These are phyloP conservation scores for Dendrobium officinale DNA, from an alignment of 106 monocot genomes.

Conservation along the genomic window DNA sequence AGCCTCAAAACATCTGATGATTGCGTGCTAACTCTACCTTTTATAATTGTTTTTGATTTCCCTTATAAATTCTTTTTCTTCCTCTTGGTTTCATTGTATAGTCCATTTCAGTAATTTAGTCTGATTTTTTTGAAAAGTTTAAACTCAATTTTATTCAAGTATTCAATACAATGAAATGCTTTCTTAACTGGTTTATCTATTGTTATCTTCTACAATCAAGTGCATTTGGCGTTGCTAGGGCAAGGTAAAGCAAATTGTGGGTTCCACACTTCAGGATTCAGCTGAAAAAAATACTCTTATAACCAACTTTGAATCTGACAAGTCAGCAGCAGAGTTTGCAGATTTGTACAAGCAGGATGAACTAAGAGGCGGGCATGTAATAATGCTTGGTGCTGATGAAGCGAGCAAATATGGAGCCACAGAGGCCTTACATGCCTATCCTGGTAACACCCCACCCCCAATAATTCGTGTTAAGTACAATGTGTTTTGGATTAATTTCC, in stretches of 20 bases:
- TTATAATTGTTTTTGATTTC: not conserved
- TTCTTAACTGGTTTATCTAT: not conserved
- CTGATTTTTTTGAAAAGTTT: not conserved
- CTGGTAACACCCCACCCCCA: conserved; percentile 31
- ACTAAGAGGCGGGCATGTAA: conserved; percentile 82
- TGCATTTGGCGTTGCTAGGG: conserved; percentile 40
- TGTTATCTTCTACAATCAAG: not conserved
- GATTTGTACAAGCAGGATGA: conserved; percentile 63
- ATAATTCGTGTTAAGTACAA: no score
- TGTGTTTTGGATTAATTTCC: no score
- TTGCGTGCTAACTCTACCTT: not conserved
- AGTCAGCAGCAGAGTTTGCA: conserved; percentile 60
- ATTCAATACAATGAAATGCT: not conserved
- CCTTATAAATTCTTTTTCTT: not conserved
- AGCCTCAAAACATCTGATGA: not conserved
- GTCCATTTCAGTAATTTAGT: not conserved
- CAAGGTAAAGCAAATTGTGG: conserved; percentile 97
- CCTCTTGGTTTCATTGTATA: not conserved
- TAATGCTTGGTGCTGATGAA: conserved; percentile 83
- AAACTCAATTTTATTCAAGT: not conserved
- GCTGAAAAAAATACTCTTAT: conserved; percentile 37
- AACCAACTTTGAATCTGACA: conserved; percentile 92
- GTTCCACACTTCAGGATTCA: conserved; percentile 70
- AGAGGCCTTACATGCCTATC: conserved; percentile 74
- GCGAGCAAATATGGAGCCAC: conserved; percentile 52